Evolutionary conservation across 108 stramenopile genomes (phyloP).

Genomic region (Discostella pseudostelligera): DNA sequence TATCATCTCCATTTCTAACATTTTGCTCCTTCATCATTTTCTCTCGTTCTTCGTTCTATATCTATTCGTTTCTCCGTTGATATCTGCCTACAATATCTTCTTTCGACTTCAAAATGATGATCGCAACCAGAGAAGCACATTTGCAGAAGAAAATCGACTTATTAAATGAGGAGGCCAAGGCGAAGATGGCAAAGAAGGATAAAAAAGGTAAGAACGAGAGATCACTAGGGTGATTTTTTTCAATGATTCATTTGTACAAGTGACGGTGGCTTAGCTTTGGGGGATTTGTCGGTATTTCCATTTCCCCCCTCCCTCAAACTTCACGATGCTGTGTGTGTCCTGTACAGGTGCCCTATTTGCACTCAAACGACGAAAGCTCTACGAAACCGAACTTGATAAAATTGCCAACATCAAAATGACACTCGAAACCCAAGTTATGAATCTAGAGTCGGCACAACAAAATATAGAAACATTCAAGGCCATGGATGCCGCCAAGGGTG

Average conservation of each 20-base stretch:
- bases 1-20: too few relatives aligned
- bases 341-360: constrained; percentile 86
- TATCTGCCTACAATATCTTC: too few relatives aligned
- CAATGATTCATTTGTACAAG: neutral
- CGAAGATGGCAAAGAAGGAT: constrained; percentile 92
- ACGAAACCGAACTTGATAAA: constrained; percentile 95
- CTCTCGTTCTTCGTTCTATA: neutral
- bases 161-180: constrained; percentile 87
- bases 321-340: neutral
- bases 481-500: constrained; percentile 83
- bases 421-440: constrained; percentile 92
- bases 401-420: constrained; percentile 95
- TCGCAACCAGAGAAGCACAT: constrained; percentile 57
- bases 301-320: neutral
- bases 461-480: constrained; percentile 94
- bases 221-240: neutral
- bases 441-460: constrained; percentile 91
- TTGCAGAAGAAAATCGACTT: constrained; percentile 84
- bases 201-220: constrained; percentile 78
- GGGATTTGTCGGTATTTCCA: too few relatives aligned
- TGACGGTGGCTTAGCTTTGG: too few relatives aligned
- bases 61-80: neutral
- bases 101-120: too few relatives aligned
- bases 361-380: constrained; percentile 97
- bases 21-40: too few relatives aligned